These are phyloP conservation scores for Pleurotus sapidus DNA, from an alignment of 768 basidiomycete genomes.

Conservation along the genomic window DNA sequence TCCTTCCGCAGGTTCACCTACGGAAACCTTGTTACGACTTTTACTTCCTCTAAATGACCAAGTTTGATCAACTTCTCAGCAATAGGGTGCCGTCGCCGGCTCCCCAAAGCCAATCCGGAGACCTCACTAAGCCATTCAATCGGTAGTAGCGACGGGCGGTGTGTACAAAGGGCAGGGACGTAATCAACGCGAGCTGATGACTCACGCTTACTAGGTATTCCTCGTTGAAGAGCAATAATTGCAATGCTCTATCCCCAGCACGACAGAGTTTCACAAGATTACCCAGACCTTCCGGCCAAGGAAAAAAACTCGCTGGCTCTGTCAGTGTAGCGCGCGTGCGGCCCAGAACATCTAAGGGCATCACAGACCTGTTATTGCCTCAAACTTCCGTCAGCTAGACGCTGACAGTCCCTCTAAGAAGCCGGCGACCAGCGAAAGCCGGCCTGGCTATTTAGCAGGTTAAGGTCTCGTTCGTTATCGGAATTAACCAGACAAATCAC, in stretches of 20 bases:
- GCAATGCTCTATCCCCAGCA: slow-evolving; percentile 86
- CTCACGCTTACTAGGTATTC: slow-evolving; percentile 85
- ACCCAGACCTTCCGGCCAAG: slow-evolving; percentile 37
- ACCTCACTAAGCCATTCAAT: slow-evolving; percentile 79
- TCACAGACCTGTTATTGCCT: slow-evolving; percentile 92
- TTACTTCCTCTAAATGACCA: no score
- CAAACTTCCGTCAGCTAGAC: slow-evolving; percentile 82
- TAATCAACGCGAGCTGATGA: slow-evolving; percentile 89
- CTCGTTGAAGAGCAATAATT: slow-evolving; percentile 92
- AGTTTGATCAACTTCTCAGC: no score
- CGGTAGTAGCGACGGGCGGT: slow-evolving; percentile 89
- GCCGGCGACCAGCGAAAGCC: slow-evolving; percentile 68
- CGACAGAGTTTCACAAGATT: slow-evolving; percentile 74
- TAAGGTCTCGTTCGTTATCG: slow-evolving; percentile 93
- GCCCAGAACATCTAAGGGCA: slow-evolving; percentile 85
- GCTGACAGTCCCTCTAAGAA: slow-evolving; percentile 86
- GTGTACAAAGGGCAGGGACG: slow-evolving; percentile 86
- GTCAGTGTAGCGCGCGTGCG: slow-evolving; percentile 85
- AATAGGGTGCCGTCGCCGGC: slow-evolving; percentile 43
- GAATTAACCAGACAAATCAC: slow-evolving; percentile 98
- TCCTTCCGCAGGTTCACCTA: no score
- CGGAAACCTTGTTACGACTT: no score
- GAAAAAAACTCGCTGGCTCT: slow-evolving; percentile 78
- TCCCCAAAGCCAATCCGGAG: slow-evolving; percentile 74
- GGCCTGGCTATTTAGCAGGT: slow-evolving; percentile 88